A percentile compares a stretch with the other conserved stretches of the same genome.
These are phyloP conservation scores for Raffaelea arxii DNA, from an alignment of 2,329 filamentous ascomycete genomes.

Conservation along the genomic window DNA sequence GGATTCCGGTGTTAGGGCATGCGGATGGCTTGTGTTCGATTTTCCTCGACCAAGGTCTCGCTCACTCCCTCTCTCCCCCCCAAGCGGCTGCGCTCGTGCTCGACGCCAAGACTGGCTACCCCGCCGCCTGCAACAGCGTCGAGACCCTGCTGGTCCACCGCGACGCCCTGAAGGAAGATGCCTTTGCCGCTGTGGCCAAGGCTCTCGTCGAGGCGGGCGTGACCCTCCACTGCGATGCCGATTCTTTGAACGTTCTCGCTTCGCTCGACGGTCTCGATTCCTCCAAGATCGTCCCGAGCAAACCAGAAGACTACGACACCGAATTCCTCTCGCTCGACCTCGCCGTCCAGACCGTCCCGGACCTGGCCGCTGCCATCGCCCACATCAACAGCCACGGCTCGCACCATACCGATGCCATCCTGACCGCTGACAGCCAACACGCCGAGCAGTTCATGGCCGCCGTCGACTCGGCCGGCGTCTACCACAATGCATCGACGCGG, in stretches of 20 bases:
- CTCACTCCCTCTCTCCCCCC: conserved; percentile 61
- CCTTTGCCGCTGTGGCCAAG: conserved; percentile 56
- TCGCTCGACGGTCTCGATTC: conserved; percentile 50
- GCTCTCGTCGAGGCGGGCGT: conserved; percentile 71
- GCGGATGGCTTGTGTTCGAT: conserved; percentile 87
- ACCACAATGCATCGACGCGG: conserved; percentile 92
- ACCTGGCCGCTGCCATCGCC: conserved; percentile 59
- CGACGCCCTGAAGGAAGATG: conserved; percentile 52
- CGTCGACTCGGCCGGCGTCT: conserved; percentile 84
- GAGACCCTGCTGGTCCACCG: conserved; percentile 85
- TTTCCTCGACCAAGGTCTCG: conserved; percentile 60
- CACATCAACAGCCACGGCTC: conserved; percentile 93
- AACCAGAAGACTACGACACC: conserved; percentile 83
- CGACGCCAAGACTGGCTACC: conserved; percentile 90
- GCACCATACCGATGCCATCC: conserved; percentile 86
- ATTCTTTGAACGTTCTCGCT: conserved; percentile 46
- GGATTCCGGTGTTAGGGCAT: conserved; percentile 92
- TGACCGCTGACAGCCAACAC: conserved; percentile 57
- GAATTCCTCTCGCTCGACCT: conserved; percentile 82
- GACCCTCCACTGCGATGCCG: conserved; percentile 66
- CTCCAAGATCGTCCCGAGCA: no score
- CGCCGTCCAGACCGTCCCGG: conserved; percentile 69
- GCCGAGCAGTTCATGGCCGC: conserved; percentile 77
- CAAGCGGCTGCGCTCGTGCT: conserved; percentile 70
- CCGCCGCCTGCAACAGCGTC: conserved; percentile 89